phyloP scores from a whole-genome alignment of 2,329 filamentous ascomycete genomes.

The Fusarium sp. region DNA sequence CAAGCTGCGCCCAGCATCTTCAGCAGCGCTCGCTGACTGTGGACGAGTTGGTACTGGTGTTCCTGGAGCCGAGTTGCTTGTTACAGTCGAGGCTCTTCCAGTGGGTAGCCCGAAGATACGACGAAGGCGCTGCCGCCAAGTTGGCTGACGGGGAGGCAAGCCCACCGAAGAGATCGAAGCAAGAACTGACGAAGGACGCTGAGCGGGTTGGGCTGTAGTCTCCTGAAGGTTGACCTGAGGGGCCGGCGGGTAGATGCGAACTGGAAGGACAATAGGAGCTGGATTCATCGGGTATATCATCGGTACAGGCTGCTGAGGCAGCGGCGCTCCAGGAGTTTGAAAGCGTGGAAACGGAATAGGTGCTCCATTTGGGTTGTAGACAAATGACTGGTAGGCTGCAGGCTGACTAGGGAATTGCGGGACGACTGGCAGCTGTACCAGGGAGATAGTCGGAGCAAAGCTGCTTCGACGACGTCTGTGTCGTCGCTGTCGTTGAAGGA shows the following conservation, averaged over 20 bases:
- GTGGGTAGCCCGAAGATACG: slow-evolving; percentile 46
- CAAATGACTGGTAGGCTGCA: slow-evolving; percentile 33
- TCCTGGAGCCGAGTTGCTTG: slow-evolving; percentile 39
- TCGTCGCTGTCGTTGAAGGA: slow-evolving; percentile 10
- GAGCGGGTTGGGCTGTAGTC: background rate
- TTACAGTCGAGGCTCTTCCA: slow-evolving; percentile 52
- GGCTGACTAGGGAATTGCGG: slow-evolving; percentile 25
- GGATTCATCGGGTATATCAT: slow-evolving; percentile 6
- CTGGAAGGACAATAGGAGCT: background rate
- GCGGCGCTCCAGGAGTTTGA: background rate
- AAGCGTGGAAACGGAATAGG: background rate
- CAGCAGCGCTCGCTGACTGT: background rate
- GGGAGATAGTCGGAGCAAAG: background rate
- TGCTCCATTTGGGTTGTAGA: slow-evolving; percentile 15
- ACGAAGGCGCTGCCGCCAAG: slow-evolving; percentile 46
- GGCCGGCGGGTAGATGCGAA: background rate
- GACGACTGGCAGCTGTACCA: slow-evolving; percentile 32
- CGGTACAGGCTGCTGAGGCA: slow-evolving; percentile 15
- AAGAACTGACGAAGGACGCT: background rate
- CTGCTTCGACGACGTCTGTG: slow-evolving; percentile 11
- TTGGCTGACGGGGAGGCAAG: slow-evolving; percentile 30
- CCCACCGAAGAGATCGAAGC: slow-evolving; percentile 7
- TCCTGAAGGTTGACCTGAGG: background rate
- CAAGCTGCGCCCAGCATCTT: background rate
- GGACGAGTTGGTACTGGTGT: slow-evolving; percentile 16